Evolutionary conservation across 2,329 filamentous ascomycete genomes (phyloP), one percentile per base, ranked within the genome.

Genomic region (Colletotrichum phormii): DNA sequence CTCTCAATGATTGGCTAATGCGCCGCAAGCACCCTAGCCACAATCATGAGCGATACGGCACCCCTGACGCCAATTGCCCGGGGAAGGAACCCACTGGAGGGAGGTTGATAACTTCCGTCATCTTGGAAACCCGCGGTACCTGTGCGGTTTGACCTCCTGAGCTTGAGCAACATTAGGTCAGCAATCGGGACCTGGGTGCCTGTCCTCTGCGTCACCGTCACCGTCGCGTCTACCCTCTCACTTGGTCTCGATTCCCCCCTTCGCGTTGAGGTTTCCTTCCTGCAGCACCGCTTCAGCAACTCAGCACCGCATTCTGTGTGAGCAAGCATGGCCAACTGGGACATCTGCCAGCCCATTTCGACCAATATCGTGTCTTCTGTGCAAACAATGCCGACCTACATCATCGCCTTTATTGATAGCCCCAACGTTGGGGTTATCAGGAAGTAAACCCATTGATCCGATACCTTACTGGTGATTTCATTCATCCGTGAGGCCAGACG

Each of bases 371-470:
- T 11, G 13, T 37, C 46, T 60, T 61, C 42, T 53, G 61, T 11
- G 55, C 55, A 72, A 75, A 75, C 58, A 59, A 78, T 80, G 76
- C 71, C 73, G 58, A 66, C 69, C 72, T 70, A 68, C 64, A 72
- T 73, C 66, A 62, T 51, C 59, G 12, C 59, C 59, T 55, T 67
- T 64, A 64, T 81, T 79, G 80, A 85, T 84, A 88, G 82, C 86
- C 87, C 87, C 86, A 88, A 86, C 78, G 86, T 74, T 76, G 87
- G 87, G 87, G 86, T 87, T 74, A 77, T 77, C 75, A 79, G 77
- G 76, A 78, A 86, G 78, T 89, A 85, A 83, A 75, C 75, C 67
- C 42, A 64, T 64, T 67, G 74, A 71, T 72, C 73, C 69, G 69
- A 73, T 64, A 73, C 78, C 76, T 81, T 76, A 76, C 76, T 62